A percentile compares a stretch with the other conserved stretches of the same genome.
These are phyloP conservation scores for Lecanoromycetidae sp. DNA, from an alignment of 2,329 filamentous ascomycete species.

Conservation along the genomic window DNA sequence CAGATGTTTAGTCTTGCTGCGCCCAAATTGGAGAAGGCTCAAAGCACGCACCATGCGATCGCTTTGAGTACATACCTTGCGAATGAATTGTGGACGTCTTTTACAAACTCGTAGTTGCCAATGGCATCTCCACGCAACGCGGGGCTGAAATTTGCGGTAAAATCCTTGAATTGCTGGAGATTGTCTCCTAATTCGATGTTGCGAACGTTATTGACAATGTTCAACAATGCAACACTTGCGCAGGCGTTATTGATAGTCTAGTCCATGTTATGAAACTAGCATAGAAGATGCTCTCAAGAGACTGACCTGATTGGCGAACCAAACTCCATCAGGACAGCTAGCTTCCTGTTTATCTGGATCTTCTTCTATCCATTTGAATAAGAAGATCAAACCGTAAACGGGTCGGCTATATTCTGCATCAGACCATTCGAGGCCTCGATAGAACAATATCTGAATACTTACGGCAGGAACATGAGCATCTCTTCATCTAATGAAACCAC, in stretches of 20 bases:
- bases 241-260: constrained; percentile 75
- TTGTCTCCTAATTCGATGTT: constrained; percentile 56
- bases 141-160: constrained; percentile 56
- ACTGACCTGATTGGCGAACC: constrained; percentile 84
- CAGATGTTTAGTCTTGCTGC: constrained; percentile 11
- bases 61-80: constrained; percentile 52
- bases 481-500: constrained; percentile 60
- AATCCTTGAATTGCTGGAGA: constrained; percentile 59
- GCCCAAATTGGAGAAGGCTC: neutral
- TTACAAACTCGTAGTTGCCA: constrained; percentile 62
- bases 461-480: constrained; percentile 52
- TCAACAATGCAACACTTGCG: constrained; percentile 82
- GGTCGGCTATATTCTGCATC: constrained; percentile 44
- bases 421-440: constrained; percentile 17
- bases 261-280: neutral
- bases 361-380: constrained; percentile 61
- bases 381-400: constrained; percentile 75
- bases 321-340: constrained; percentile 54
- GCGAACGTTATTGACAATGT: constrained; percentile 78
- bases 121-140: constrained; percentile 65
- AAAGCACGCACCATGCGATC: neutral
- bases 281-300: neutral
- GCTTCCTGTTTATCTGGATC: constrained; percentile 40
- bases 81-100: constrained; percentile 77
- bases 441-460: constrained; percentile 21